phyloP scores from a whole-genome alignment of 2,329 filamentous ascomycete genomes.

The Onygenales sp. region DNA sequence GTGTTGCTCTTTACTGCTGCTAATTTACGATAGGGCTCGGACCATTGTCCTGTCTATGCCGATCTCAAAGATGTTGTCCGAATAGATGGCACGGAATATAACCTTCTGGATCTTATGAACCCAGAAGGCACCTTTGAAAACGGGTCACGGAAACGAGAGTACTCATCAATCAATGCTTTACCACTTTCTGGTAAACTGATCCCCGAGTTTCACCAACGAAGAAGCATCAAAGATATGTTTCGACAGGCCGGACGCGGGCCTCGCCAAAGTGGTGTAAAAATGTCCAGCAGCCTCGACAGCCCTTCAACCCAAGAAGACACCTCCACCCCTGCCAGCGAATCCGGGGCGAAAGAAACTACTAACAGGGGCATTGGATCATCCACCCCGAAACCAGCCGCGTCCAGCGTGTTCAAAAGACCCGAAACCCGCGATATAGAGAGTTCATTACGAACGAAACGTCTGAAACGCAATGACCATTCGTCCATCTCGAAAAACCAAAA shows the following conservation, averaged over 20 bases:
- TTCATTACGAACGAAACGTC: conserved; percentile 37
- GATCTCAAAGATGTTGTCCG: conserved; percentile 56
- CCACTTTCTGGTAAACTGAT: conserved; percentile 73
- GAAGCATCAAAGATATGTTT: conserved; percentile 87
- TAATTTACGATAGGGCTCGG: conserved; percentile 56
- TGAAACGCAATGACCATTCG: conserved; percentile 27
- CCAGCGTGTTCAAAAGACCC: conserved; percentile 27
- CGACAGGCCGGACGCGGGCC: conserved; percentile 22
- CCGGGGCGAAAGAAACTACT: not conserved
- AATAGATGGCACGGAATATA: conserved; percentile 38
- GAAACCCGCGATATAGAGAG: conserved; percentile 20
- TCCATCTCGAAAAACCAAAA: conserved; percentile 43
- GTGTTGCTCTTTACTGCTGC: conserved; percentile 1
- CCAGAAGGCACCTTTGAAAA: conserved; percentile 59
- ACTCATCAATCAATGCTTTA: conserved; percentile 57
- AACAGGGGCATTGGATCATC: not conserved
- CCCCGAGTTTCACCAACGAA: conserved; percentile 75
- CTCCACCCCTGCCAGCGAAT: not conserved
- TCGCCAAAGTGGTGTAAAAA: not conserved
- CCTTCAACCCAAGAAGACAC: not conserved
- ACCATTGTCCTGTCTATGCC: conserved; percentile 90
- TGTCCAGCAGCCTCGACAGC: not conserved
- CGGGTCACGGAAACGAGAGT: conserved; percentile 58
- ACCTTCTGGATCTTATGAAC: conserved; percentile 68
- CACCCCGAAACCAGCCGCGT: not conserved